Evolutionary conservation across 2,329 filamentous ascomycete genomes (phyloP).

Genomic region (Ophiocordyceps camponoti-leonardi): DNA sequence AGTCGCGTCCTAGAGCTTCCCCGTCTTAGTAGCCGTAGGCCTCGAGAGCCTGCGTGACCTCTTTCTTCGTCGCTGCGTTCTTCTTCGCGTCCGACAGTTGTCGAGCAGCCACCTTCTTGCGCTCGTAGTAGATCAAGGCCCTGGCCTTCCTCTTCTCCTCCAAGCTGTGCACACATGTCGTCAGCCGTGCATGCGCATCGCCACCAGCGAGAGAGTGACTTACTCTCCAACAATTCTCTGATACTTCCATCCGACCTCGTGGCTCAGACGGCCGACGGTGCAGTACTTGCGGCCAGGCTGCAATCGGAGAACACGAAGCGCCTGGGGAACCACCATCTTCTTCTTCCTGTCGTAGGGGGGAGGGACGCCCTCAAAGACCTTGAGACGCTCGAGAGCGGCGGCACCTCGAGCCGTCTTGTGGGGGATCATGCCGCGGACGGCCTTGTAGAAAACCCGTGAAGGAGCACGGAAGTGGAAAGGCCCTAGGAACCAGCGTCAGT

Average conservation of each 20-base stretch:
- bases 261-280: constrained; percentile 92
- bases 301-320: constrained; percentile 85
- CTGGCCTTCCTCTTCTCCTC: constrained; percentile 99
- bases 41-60: constrained; percentile 78
- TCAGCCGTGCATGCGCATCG: constrained; percentile 4
- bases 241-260: constrained; percentile 99
- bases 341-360: constrained; percentile 99
- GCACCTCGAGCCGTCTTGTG: constrained; percentile 99
- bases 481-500: constrained; percentile 33
- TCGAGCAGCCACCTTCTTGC: constrained; percentile 93
- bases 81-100: constrained; percentile 87
- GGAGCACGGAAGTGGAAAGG: constrained; percentile 99
- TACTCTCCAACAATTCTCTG: constrained; percentile 97
- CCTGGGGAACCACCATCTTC: constrained; percentile 98
- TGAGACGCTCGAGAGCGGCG: constrained; percentile 92
- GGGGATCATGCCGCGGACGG: constrained; percentile 98
- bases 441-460: constrained; percentile 99
- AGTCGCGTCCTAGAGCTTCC: constrained; percentile 11
- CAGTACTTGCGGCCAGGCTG: constrained; percentile 99
- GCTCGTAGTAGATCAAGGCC: constrained; percentile 97
- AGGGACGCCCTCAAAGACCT: constrained; percentile 99
- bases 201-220: constrained; percentile 21
- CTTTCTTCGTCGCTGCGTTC: constrained; percentile 70
- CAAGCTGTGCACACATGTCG: constrained; percentile 42
- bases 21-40: constrained; percentile 69